phyloP scores from a whole-genome alignment of 2,329 filamentous ascomycete genomes.

The Trichoderma lentiforme region DNA sequence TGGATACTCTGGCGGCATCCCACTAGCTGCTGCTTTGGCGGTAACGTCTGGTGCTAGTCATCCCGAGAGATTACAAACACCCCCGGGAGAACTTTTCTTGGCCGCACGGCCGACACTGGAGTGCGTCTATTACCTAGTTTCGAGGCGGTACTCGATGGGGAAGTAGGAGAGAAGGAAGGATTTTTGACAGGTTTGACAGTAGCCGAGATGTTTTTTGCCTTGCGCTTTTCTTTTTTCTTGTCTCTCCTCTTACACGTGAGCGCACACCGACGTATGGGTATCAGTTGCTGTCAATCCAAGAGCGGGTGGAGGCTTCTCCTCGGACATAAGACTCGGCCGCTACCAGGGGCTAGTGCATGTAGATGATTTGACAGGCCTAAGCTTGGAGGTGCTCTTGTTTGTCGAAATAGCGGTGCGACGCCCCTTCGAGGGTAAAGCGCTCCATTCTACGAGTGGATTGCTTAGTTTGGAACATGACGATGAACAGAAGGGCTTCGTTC shows the following conservation, averaged over 20 bases:
- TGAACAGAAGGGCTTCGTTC: background rate
- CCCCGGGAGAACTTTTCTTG: background rate
- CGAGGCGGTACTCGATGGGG: background rate
- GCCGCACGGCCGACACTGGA: background rate
- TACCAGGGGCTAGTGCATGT: background rate
- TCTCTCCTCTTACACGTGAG: background rate
- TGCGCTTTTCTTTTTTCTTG: background rate
- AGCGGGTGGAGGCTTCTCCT: constrained; percentile 1
- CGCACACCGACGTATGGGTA: background rate
- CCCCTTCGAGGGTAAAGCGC: background rate
- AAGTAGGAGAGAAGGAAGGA: background rate
- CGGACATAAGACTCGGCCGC: constrained; percentile 14
- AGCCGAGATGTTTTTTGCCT: background rate
- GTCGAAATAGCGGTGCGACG: constrained; percentile 13
- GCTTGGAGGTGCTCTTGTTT: background rate
- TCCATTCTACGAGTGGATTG: background rate
- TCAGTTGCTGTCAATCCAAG: background rate
- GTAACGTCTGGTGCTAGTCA: background rate
- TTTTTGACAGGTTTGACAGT: background rate
- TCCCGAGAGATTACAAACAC: background rate
- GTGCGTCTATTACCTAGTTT: background rate
- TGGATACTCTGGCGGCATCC: background rate
- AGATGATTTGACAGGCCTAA: background rate
- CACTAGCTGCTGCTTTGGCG: background rate
- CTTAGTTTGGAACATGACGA: background rate